Evolutionary conservation across 202 grass and related monocot species (phyloP).

Genomic region (Panicum hallii): DNA sequence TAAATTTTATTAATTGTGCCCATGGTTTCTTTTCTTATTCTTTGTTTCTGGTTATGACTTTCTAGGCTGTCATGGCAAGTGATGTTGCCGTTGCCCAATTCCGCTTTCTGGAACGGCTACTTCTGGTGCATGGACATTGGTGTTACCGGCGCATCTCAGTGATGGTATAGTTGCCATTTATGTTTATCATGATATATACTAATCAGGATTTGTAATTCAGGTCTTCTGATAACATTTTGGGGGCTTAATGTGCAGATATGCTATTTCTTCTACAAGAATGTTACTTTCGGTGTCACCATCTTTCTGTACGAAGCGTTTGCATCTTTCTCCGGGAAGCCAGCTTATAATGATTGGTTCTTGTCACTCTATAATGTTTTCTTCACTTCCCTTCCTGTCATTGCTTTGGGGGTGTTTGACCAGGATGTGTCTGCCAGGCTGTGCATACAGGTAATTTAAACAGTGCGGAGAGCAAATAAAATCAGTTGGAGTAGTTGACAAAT

Average conservation of each 20-base stretch:
- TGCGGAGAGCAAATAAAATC: not conserved
- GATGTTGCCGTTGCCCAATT: slow-evolving; percentile 96
- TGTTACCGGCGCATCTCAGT: slow-evolving; percentile 96
- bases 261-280: slow-evolving; percentile 99
- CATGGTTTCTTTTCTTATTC: slow-evolving; percentile 27
- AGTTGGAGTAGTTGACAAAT: not conserved
- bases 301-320: slow-evolving; percentile 97
- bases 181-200: slow-evolving; percentile 36
- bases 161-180: slow-evolving; percentile 70
- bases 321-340: slow-evolving; percentile 93
- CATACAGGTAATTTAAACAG: slow-evolving; percentile 67
- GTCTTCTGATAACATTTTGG: slow-evolving; percentile 40
- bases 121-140: slow-evolving; percentile 98
- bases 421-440: slow-evolving; percentile 92
- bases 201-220: slow-evolving; percentile 40
- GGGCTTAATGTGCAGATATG: slow-evolving; percentile 72
- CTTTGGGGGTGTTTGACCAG: slow-evolving; percentile 97
- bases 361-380: slow-evolving; percentile 97
- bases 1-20: slow-evolving; percentile 34
- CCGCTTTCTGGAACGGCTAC: slow-evolving; percentile 86
- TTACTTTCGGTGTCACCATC: slow-evolving; percentile 91
- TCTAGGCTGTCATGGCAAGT: slow-evolving; percentile 97
- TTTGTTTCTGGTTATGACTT: slow-evolving; percentile 37
- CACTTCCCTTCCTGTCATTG: slow-evolving; percentile 96
- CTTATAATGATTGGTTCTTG: slow-evolving; percentile 98